Evolutionary conservation across 1,139 yeast species (phyloP), one percentile per base, ranked within the genome.

Genomic region (Hyphopichia wangnamkhiaoensis): DNA sequence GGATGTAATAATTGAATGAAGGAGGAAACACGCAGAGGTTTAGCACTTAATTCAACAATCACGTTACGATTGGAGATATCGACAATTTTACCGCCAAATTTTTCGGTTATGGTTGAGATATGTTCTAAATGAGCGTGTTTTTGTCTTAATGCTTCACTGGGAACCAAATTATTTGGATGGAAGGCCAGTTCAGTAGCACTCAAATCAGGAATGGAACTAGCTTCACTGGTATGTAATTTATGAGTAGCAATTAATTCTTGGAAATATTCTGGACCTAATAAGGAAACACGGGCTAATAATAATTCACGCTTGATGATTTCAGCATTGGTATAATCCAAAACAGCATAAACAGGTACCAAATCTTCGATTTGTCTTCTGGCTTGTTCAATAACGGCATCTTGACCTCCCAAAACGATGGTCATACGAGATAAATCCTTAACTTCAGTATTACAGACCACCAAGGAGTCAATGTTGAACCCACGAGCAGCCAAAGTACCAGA

Each of bases 281-380:
- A 74, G 5, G 97, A 89, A 39, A 93, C 86, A 70, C 97, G 83
- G 34, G 96, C 96, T 56, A 93, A 74, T 44, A 93, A 74, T 54
- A 93, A 75, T 68, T 93, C 98, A 63, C 98, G 80, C 63, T 83
- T 80, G 60, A 93, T 90, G 54, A 91, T 86, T 57, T 91, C 90
- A 25, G 96, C 83, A 57, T 88, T 81, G 41, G 96, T 79, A 70
- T 93, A 93, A 68, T 93, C 97, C 61, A 93, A 76, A 30, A 93
- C 98, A 7, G 98, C 98, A 72, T 95, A 93, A 29, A 93, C 98
- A 5, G 98, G 98, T 20, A 93, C 98, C 60, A 93, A 77, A 57
- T 93, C 98, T 69, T 93, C 98, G 49, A 93, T 86, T 66, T 93
- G 98, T 63, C 98, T 83, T 63, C 98, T 81, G n/a, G 98, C 98